Evolutionary conservation across 2,329 filamentous ascomycete genomes (phyloP).

Genomic region (Arachnomyces sp.): DNA sequence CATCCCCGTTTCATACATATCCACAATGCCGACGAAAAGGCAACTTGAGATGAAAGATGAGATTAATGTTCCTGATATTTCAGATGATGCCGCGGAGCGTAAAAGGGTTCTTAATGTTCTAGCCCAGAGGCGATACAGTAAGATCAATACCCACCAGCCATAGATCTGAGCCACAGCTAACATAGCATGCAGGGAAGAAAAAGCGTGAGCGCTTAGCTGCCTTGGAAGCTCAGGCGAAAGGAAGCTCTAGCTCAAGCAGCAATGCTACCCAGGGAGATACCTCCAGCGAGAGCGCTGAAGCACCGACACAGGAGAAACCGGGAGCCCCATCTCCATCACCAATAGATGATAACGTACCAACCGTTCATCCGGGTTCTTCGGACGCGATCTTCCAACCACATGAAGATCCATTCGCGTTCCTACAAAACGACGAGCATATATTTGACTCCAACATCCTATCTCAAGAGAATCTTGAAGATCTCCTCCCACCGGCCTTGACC

Average conservation of each 20-base stretch:
- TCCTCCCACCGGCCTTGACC: no score
- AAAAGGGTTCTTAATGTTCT: conserved; percentile 49
- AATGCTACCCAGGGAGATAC: no score
- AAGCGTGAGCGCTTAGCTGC: conserved; percentile 21
- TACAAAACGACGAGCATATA: no score
- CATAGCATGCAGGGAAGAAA: conserved; percentile 11
- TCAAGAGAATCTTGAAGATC: no score
- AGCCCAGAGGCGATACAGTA: conserved; percentile 48
- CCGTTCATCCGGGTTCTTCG: no score
- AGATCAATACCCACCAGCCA: conserved; percentile 7
- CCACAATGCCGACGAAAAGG: conserved; percentile 6
- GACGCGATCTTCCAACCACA: no score
- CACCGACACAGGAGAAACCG: no score
- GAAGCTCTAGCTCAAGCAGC: neutral
- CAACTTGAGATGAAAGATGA: conserved; percentile 13
- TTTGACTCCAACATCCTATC: no score
- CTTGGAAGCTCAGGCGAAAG: conserved; percentile 17
- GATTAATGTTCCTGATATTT: conserved; percentile 42
- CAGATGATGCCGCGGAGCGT: conserved; percentile 45
- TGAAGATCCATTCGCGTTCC: no score
- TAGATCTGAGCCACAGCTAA: neutral
- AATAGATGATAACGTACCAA: no score
- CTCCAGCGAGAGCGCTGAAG: no score
- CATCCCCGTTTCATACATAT: neutral
- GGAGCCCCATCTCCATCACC: no score